Evolutionary conservation across 192 early-diverging fungal species (phyloP).

Genomic region (Gigaspora rosea): DNA sequence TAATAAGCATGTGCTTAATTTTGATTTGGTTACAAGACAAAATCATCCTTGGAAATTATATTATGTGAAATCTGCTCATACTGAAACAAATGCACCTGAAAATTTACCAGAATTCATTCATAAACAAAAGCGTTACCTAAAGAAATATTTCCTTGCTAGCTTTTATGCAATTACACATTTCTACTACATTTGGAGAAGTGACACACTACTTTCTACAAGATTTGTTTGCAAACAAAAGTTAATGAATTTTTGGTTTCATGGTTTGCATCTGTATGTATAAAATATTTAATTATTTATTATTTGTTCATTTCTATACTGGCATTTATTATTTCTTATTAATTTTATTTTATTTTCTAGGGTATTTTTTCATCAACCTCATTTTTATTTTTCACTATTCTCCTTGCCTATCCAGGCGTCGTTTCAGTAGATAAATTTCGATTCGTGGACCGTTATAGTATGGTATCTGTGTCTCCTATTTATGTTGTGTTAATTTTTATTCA

Average conservation of each 20-base stretch:
- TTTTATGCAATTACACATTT: constrained; percentile 83
- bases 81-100: constrained; percentile 83
- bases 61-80: constrained; percentile 70
- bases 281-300: no score
- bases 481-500: constrained; percentile 75
- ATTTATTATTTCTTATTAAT: no score
- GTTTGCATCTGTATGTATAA: constrained; percentile 75
- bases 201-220: constrained; percentile 71
- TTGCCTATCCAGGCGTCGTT: constrained; percentile 42
- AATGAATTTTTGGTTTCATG: constrained; percentile 84
- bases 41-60: constrained; percentile 68
- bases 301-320: constrained; percentile 28
- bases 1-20: constrained; percentile 82
- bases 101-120: constrained; percentile 87
- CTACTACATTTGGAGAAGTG: constrained; percentile 73
- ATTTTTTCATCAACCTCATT: constrained; percentile 91
- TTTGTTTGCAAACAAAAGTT: constrained; percentile 76
- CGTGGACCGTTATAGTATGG: no score
- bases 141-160: constrained; percentile 91
- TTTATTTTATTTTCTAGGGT: constrained; percentile 42
- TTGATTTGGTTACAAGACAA: constrained; percentile 79
- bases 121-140: constrained; percentile 94
- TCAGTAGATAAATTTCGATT: no score
- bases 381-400: constrained; percentile 67
- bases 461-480: constrained; percentile 58